phyloP scores from a whole-genome alignment of 1,139 yeast species.

The Geotrichum europaeum region DNA sequence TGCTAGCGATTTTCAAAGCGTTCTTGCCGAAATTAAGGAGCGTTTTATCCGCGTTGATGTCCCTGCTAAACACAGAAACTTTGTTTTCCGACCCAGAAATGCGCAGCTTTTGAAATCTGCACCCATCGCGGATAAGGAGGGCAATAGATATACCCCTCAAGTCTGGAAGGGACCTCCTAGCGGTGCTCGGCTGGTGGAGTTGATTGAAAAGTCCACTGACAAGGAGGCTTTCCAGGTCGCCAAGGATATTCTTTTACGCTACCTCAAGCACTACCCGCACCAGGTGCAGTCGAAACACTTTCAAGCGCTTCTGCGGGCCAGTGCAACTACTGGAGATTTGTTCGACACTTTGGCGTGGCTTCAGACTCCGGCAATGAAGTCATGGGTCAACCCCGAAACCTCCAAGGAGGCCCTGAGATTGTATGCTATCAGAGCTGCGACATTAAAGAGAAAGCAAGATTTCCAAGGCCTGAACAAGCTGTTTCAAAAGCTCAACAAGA shows the following conservation, averaged over 20 bases:
- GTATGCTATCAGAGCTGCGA: slow-evolving; percentile 16
- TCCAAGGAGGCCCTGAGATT: slow-evolving; percentile 13
- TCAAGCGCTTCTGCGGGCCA: slow-evolving; percentile 13
- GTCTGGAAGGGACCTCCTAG: slow-evolving; percentile 15
- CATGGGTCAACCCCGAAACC: slow-evolving; percentile 6
- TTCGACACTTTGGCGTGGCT: slow-evolving; percentile 13
- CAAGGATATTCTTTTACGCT: slow-evolving; percentile 8
- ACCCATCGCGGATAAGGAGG: slow-evolving; percentile 17
- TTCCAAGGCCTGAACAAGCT: slow-evolving; percentile 3
- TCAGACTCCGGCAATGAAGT: slow-evolving; percentile 2
- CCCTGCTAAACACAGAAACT: slow-evolving; percentile 13
- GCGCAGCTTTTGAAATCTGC: slow-evolving; percentile 9
- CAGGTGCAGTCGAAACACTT: slow-evolving; percentile 14
- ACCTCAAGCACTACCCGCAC: slow-evolving; percentile 13
- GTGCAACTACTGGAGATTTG: slow-evolving; percentile 13
- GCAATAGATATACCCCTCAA: slow-evolving; percentile 11
- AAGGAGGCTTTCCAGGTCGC: slow-evolving; percentile 8
- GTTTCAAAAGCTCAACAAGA: slow-evolving; percentile 6
- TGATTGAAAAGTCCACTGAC: slow-evolving; percentile 12
- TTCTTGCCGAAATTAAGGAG: slow-evolving; percentile 14
- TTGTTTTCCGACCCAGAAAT: slow-evolving; percentile 18
- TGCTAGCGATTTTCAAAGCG: slow-evolving; percentile 11
- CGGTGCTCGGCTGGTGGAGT: slow-evolving; percentile 12
- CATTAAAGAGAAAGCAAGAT: slow-evolving; percentile 9
- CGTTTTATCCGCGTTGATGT: slow-evolving; percentile 14